Evolutionary conservation across 768 basidiomycete species (phyloP).

Genomic region (Lentinula sp.): DNA sequence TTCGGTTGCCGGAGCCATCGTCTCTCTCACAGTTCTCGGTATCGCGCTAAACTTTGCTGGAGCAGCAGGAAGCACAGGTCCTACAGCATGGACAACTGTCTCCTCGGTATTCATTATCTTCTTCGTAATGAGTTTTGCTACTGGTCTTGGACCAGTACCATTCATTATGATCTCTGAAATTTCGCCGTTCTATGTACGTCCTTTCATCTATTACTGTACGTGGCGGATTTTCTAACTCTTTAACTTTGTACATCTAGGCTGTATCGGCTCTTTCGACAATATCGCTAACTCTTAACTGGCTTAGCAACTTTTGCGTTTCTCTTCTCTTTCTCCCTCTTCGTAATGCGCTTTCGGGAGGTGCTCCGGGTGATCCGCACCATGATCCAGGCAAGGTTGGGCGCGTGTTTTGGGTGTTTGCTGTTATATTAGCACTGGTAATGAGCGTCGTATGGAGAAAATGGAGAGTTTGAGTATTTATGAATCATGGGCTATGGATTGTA

Average conservation of each 20-base stretch:
- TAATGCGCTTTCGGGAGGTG: slow-evolving; percentile 60
- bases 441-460: slow-evolving; percentile 5
- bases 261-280: slow-evolving; percentile 78
- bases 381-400: slow-evolving; percentile 66
- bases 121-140: slow-evolving; percentile 85
- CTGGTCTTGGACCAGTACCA: slow-evolving; percentile 88
- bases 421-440: slow-evolving; percentile 29
- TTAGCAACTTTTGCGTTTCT: slow-evolving; percentile 79
- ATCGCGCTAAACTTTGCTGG: slow-evolving; percentile 48
- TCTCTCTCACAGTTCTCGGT: slow-evolving; percentile 64
- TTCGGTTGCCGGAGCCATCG: slow-evolving; percentile 61
- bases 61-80: not conserved
- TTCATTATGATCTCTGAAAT: slow-evolving; percentile 92
- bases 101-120: slow-evolving; percentile 70
- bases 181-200: slow-evolving; percentile 68
- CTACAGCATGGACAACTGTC: slow-evolving; percentile 44
- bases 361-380: slow-evolving; percentile 18
- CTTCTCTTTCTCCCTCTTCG: slow-evolving; percentile 81
- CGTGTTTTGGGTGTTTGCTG: slow-evolving; percentile 83
- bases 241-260: slow-evolving; percentile 34
- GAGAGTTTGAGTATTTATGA: not conserved
- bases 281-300: slow-evolving; percentile 73
- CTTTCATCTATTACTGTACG: not conserved
- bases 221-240: not conserved
- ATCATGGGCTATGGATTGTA: not conserved